Conservation (phyloP, 768 basidiomycete genomes). For the Pseudohyphozyma bogoriensis region DNA sequence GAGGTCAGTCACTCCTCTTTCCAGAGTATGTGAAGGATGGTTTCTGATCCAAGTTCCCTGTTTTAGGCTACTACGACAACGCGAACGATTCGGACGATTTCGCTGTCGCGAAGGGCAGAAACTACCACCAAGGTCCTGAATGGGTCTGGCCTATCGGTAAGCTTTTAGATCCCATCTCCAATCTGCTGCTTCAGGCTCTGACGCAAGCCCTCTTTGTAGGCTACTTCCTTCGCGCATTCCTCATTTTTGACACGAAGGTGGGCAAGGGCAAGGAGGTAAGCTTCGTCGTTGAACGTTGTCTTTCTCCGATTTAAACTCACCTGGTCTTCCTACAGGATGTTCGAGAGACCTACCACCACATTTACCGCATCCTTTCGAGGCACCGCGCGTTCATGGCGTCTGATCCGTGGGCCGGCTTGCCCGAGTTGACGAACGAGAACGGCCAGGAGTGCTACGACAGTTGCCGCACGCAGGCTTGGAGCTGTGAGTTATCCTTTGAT, state of each 20-base stretch:
- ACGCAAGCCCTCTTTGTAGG: too few relatives aligned
- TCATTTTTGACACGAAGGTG: conserved; percentile 66
- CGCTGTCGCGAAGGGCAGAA: conserved; percentile 79
- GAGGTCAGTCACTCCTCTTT: conserved; percentile 44
- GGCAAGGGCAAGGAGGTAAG: conserved; percentile 61
- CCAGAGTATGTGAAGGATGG: too few relatives aligned
- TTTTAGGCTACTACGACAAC: conserved; percentile 56
- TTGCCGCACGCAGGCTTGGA: conserved; percentile 93
- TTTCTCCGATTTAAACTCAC: background rate
- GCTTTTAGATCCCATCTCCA: too few relatives aligned
- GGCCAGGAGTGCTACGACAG: conserved; percentile 77
- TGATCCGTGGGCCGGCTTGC: conserved; percentile 86
- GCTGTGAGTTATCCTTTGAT: background rate
- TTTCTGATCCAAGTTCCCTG: too few relatives aligned
- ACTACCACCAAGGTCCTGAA: conserved; percentile 54
- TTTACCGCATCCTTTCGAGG: conserved; percentile 61
- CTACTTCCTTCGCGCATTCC: conserved; percentile 87
- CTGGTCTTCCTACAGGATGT: conserved; percentile 47
- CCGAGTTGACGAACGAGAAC: conserved; percentile 75
- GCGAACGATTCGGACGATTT: conserved; percentile 79
- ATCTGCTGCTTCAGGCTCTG: too few relatives aligned
- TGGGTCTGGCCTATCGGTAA: conserved; percentile 28
- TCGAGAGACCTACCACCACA: conserved; percentile 62
- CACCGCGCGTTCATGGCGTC: conserved; percentile 62
- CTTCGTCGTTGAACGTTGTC: conserved; percentile 14